Percentiles rank a stretch among this genome's conserved stretches.
These are phyloP conservation scores for Arabis hirsuta DNA, from an alignment of 345 rosid species.

Conservation along the genomic window DNA sequence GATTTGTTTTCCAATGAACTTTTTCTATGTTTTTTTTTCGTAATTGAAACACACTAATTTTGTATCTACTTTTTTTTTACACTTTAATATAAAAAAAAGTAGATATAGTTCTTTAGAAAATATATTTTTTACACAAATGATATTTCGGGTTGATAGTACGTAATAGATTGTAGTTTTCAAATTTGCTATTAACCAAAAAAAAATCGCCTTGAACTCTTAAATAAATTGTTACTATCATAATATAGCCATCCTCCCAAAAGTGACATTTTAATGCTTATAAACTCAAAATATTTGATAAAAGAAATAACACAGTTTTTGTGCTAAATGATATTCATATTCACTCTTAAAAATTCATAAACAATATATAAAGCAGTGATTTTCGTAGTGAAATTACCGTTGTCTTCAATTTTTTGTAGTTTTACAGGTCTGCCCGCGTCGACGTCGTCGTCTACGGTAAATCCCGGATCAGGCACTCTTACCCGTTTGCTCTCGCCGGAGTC, in stretches of 20 bases:
- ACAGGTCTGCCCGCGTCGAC: slow-evolving; percentile 20
- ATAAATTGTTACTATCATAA: background rate
- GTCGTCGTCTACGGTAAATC: background rate
- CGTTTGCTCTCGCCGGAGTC: slow-evolving; percentile 26
- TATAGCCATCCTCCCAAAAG: background rate
- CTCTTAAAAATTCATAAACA: background rate
- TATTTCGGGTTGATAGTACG: background rate
- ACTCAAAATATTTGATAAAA: background rate
- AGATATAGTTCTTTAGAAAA: background rate
- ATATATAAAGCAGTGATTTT: background rate
- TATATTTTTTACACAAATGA: background rate
- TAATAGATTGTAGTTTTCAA: background rate
- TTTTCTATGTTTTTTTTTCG: too few species aligned
- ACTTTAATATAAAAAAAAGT: background rate
- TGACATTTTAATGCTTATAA: background rate
- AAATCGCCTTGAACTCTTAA: too few species aligned
- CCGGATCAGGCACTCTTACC: slow-evolving; percentile 14
- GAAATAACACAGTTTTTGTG: background rate
- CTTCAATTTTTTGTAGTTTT: slow-evolving; percentile 20
- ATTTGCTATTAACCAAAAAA: background rate
- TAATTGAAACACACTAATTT: background rate
- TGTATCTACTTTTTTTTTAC: background rate
- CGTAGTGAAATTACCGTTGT: slow-evolving; percentile 27
- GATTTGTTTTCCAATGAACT: background rate
- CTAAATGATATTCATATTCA: background rate